Base-by-base conservation (phyloP, 768 basidiomycete genomes). In the Strobilomyces dryophilus region DNA sequence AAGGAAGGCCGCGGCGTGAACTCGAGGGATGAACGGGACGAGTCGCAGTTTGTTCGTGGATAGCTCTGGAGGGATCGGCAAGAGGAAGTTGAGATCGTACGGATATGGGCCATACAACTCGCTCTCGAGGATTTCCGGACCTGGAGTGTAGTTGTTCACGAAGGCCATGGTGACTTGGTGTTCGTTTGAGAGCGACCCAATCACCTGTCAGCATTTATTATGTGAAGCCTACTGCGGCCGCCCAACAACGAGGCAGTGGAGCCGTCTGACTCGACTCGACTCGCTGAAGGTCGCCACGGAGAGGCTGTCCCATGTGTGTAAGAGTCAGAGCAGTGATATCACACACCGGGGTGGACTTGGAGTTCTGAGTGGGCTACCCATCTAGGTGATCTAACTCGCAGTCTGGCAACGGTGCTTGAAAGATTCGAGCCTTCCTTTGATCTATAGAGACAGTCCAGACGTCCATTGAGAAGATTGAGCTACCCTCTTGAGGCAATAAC, bases 41-140 rank as follows among this genome's bases (percentile, higher is more conserved):
- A 67, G 61, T 29, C 47, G 57, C 17, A 64, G 11, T 32, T 59
- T 62, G 24, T 54, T 18, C 3, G 57, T 61, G 8, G 53, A 56
- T 6, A 67, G 27, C 2, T 51, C 51, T 5, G 51, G 47, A 15
- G 58, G 59, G 14, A 52, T 27, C 1, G 53, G 54, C 37, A 63
- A 41, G 36, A 55, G 31, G 17, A 59, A 67, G 43, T 65, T 63
- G 35, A 63, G 20, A 32, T 73, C 62, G 8, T 66, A 64, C 12
- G 66, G 66, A 18, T 69, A 64, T 5, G 62, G 63, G 3, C 66
- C 58, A 27, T 58, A 56, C 42, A 66, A 39, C 24, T 55, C 57
- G 34, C 14, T 46, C 20, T 64, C 60, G 12, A 34, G 15, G 32
- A 64, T 49, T 15, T 39, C 39, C 24, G 54, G 51, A 42, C 55